Evolutionary conservation across 2,329 filamentous ascomycete genomes (phyloP), one percentile per base, ranked within the genome.

Genomic region (Diplocarpon mali): DNA sequence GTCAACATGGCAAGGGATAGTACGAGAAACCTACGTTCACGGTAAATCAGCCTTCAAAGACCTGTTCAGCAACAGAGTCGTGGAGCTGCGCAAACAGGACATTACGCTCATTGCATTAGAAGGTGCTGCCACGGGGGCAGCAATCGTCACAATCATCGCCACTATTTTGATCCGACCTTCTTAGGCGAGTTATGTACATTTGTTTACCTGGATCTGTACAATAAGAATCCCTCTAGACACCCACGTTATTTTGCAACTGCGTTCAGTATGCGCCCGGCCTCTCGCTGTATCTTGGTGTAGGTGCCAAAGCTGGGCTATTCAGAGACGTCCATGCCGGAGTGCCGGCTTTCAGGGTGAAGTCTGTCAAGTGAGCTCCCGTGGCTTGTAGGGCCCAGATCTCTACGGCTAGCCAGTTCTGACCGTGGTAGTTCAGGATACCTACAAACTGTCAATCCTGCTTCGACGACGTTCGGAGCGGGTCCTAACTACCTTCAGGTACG

Each of bases 401-500:
- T 4, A 90, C 55, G 0, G 73, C 81, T 5, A 89, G 56, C 62
- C 75, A 83, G 54, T 90, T 90, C 28, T 68, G 71, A 0, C 83
- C 83, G 4, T 69, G 67, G 60, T 87, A 83, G 57, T 89, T 73
- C 40, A 86, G 65, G 16, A 89, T 69, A 2, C 83, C 82, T 65
- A 83, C 71, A 84, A 1, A 62, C 67, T 0, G 71, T 78, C 65
- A 88, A 82, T 15, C 7, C 12, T 14, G 2, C 30, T 24, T 11
- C n/a, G 3, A 12, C n/a, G 30, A 12, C n/a, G 15, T 9, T 16
- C 9, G 13, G 31, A 27, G n/a, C 5, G 2, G 13, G 14, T 9
- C 9, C 2, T 5, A 30, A 40, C 51, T 74, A 16, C 83, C 82
- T 64, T 86, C 75, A 0, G 84, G 83, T 0, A 89, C 83, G 1